phyloP scores from a whole-genome alignment of 2,329 filamentous ascomycete genomes.

The Celoporthe dispersa region DNA sequence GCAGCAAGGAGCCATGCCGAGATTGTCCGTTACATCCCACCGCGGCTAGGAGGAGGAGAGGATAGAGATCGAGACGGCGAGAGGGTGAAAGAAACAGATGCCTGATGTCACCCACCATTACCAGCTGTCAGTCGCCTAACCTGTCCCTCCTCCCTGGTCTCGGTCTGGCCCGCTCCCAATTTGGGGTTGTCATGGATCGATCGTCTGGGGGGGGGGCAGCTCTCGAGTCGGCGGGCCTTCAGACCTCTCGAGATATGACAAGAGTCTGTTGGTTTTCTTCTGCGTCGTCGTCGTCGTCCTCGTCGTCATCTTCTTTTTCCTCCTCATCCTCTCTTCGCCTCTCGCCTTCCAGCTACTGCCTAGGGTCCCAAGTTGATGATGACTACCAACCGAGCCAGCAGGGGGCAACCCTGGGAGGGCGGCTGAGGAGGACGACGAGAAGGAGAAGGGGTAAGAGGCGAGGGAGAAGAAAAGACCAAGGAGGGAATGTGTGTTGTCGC shows the following conservation, averaged over 20 bases:
- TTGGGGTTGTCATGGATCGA: background rate
- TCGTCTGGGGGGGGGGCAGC: background rate
- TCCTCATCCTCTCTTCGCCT: background rate
- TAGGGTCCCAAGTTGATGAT: background rate
- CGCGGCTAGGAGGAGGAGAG: background rate
- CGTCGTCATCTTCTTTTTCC: background rate
- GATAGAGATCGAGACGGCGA: background rate
- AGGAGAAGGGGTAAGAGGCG: background rate
- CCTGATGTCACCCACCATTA: background rate
- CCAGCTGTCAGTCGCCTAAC: background rate
- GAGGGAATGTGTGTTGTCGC: background rate
- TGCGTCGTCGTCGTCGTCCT: background rate
- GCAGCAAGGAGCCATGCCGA: background rate
- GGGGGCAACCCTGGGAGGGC: background rate
- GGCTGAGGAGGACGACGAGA: background rate
- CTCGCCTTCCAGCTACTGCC: background rate
- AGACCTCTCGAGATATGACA: background rate
- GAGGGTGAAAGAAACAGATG: background rate
- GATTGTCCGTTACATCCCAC: background rate
- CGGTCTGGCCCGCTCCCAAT: conserved; percentile 9
- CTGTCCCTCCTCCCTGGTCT: background rate
- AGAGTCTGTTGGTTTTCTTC: background rate
- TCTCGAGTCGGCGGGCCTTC: background rate
- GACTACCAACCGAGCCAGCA: background rate
- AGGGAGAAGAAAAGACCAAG: background rate